Conservation (phyloP, 2,329 filamentous ascomycete species). For the Fusarium sp. region DNA sequence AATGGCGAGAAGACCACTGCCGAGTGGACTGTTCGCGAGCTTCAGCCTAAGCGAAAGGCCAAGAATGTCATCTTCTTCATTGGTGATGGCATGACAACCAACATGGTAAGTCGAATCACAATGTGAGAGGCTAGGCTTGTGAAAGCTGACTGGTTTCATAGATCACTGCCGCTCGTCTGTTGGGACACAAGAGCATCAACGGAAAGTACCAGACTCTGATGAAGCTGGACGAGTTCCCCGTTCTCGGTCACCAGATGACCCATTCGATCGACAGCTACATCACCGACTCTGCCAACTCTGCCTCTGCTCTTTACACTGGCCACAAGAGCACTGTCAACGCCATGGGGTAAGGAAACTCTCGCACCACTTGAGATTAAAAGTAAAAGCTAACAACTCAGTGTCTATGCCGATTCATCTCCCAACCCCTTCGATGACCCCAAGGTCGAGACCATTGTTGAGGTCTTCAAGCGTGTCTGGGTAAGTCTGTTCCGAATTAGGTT, state of each 20-base stretch:
- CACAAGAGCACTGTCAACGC: conserved; percentile 88
- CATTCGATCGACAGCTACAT: conserved; percentile 88
- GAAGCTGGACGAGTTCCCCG: conserved; percentile 83
- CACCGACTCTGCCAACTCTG: conserved; percentile 87
- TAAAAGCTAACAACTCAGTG: conserved; percentile 46
- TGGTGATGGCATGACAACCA: conserved; percentile 77
- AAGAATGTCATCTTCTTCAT: conserved; percentile 91
- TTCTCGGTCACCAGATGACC: conserved; percentile 90
- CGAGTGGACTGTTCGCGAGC: conserved; percentile 78
- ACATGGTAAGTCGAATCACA: conserved; percentile 60
- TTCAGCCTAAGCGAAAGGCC: conserved; percentile 74
- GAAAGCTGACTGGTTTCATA: conserved; percentile 29
- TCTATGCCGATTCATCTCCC: conserved; percentile 81
- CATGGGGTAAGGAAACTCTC: conserved; percentile 62
- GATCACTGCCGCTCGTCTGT: conserved; percentile 80
- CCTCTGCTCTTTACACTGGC: conserved; percentile 81
- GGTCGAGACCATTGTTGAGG: conserved; percentile 82
- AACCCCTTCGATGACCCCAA: conserved; percentile 84
- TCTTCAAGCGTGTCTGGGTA: conserved; percentile 75
- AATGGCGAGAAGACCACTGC: conserved; percentile 75
- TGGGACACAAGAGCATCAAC: conserved; percentile 85
- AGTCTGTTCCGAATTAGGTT: conserved; percentile 41
- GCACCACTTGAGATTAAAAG: background rate
- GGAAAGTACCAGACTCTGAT: conserved; percentile 82
- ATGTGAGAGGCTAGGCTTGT: background rate